These are phyloP conservation scores for Triglochin maritima DNA, from an alignment of 106 monocot genomes.

Conservation along the genomic window DNA sequence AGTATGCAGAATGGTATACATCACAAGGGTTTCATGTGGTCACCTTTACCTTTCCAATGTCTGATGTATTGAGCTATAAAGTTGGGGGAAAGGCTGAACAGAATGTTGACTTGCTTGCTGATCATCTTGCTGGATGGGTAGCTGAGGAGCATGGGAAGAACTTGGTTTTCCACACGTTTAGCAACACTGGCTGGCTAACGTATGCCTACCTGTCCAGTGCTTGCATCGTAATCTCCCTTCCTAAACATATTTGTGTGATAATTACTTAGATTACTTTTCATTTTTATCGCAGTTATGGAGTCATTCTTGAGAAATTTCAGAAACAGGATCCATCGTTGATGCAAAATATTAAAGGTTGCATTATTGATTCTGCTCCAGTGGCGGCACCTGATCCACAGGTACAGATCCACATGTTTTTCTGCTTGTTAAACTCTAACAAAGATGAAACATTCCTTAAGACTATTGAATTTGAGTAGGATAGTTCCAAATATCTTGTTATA, in stretches of 20 bases:
- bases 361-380: constrained; percentile 93
- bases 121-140: constrained; percentile 67
- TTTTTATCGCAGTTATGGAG: constrained; percentile 67
- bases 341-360: constrained; percentile 73
- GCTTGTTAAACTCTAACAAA: too few species aligned
- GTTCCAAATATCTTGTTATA: too few species aligned
- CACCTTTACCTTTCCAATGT: constrained; percentile 88
- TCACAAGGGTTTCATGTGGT: constrained; percentile 83
- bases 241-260: background rate
- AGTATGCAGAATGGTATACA: constrained; percentile 94
- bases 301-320: constrained; percentile 76
- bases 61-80: constrained; percentile 65
- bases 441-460: too few species aligned
- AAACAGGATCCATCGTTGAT: constrained; percentile 59
- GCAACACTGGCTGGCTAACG: constrained; percentile 93
- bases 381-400: constrained; percentile 94
- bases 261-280: background rate
- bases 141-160: constrained; percentile 67
- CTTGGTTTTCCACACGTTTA: constrained; percentile 94
- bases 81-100: constrained; percentile 59
- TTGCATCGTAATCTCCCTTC: background rate
- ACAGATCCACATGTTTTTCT: background rate
- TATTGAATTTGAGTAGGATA: too few species aligned
- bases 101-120: constrained; percentile 50
- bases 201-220: constrained; percentile 6